These are phyloP conservation scores for Daldinia sp. DNA, from an alignment of 2,329 filamentous ascomycete genomes.

Conservation along the genomic window DNA sequence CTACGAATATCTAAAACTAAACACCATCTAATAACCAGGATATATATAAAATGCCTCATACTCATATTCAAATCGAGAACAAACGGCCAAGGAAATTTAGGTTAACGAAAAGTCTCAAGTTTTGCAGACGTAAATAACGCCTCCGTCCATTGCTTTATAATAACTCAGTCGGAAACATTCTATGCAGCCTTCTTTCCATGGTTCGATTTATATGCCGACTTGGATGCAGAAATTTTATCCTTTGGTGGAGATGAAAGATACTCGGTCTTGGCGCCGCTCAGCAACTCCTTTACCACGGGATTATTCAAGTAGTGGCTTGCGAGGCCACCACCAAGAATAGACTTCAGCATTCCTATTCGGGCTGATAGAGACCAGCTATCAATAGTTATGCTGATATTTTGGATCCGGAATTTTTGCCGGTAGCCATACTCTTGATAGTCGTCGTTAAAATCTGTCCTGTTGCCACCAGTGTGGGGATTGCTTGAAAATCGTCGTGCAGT, in stretches of 20 bases:
- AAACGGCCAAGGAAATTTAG: background rate
- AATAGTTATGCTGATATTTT: constrained; percentile 55
- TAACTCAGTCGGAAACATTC: constrained; percentile 12
- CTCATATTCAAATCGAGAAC: background rate
- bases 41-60: background rate
- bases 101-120: background rate
- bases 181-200: constrained; percentile 32
- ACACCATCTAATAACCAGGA: background rate
- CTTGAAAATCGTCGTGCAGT: constrained; percentile 53
- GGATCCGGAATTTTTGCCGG: constrained; percentile 59
- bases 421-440: constrained; percentile 61
- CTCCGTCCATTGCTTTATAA: background rate
- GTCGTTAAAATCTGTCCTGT: constrained; percentile 52
- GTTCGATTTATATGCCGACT: background rate
- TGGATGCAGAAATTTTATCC: background rate
- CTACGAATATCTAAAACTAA: background rate
- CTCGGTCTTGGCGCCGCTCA: constrained; percentile 47
- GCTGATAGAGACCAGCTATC: constrained; percentile 61
- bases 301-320: constrained; percentile 52
- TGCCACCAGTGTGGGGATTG: constrained; percentile 54
- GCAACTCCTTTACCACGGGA: constrained; percentile 49
- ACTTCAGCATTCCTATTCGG: constrained; percentile 58
- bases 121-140: background rate
- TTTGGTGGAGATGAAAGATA: constrained; percentile 38
- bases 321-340: constrained; percentile 57